These are phyloP conservation scores for Cutaneotrichosporon sp. DNA, from an alignment of 1,284 basidiomycete species.

Conservation along the genomic window DNA sequence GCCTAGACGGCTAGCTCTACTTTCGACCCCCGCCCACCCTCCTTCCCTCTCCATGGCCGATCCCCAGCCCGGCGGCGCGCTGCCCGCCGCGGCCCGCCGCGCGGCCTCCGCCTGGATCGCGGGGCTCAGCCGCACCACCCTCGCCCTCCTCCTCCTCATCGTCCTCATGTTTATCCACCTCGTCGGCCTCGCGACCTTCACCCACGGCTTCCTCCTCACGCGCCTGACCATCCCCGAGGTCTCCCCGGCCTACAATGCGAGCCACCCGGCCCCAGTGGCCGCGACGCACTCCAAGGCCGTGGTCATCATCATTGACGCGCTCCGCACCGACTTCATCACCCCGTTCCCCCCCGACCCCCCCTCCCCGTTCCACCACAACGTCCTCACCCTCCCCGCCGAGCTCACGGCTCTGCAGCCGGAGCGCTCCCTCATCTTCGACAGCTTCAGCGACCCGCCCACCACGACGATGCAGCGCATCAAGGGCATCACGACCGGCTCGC, in stretches of 20 bases:
- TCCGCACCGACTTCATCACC: conserved; percentile 92
- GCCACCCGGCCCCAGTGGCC: conserved; percentile 55
- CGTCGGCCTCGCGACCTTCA: conserved; percentile 66
- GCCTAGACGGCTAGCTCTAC: too few species aligned
- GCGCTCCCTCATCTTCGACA: conserved; percentile 82
- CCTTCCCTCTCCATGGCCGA: neutral
- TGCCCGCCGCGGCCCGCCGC: conserved; percentile 18
- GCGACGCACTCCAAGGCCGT: conserved; percentile 77
- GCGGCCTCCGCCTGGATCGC: conserved; percentile 31
- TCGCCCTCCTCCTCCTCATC: conserved; percentile 60
- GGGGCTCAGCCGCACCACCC: conserved; percentile 33
- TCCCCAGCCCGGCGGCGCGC: conserved; percentile 1
- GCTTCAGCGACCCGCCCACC: conserved; percentile 92
- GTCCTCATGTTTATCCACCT: conserved; percentile 60
- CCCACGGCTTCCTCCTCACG: conserved; percentile 82
- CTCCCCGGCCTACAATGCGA: conserved; percentile 51
- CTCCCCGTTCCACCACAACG: conserved; percentile 76
- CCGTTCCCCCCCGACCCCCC: conserved; percentile 61
- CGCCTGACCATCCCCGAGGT: conserved; percentile 71
- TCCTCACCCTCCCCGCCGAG: conserved; percentile 75
- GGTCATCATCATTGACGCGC: conserved; percentile 85
- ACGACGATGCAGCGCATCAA: conserved; percentile 95
- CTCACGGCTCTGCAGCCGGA: conserved; percentile 65
- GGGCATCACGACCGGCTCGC: conserved; percentile 88
- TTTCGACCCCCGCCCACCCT: too few species aligned